Evolutionary conservation across 2,329 filamentous ascomycete genomes (phyloP).

Genomic region (Botrytis fabae): DNA sequence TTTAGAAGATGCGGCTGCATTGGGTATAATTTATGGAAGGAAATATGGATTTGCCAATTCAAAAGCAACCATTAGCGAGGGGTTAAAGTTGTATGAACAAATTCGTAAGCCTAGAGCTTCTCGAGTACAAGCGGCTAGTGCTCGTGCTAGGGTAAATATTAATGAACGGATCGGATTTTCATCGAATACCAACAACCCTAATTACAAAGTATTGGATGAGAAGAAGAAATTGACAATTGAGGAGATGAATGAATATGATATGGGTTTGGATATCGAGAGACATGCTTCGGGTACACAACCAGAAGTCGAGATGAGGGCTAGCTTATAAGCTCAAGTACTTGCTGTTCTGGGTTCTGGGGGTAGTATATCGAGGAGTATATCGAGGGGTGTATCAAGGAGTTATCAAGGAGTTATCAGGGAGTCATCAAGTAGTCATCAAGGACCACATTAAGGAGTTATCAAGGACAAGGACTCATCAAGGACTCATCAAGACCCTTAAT

Average conservation of each 20-base stretch:
- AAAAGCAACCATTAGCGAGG: constrained; percentile 44
- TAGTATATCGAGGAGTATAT: background rate
- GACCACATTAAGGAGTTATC: too few relatives aligned
- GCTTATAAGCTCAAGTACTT: background rate
- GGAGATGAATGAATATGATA: constrained; percentile 66
- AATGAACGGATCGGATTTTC: constrained; percentile 52
- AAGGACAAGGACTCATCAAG: background rate
- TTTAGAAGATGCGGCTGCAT: constrained; percentile 43
- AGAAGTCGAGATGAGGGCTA: constrained; percentile 19
- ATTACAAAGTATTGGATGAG: constrained; percentile 61
- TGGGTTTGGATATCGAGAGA: constrained; percentile 54
- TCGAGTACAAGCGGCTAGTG: constrained; percentile 55
- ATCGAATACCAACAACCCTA: constrained; percentile 41
- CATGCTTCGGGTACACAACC: background rate
- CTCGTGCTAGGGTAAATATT: constrained; percentile 59
- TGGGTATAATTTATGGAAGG: constrained; percentile 40
- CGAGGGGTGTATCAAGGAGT: background rate
- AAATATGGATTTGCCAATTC: constrained; percentile 20
- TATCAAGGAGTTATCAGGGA: background rate
- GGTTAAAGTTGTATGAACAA: constrained; percentile 46
- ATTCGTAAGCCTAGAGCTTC: constrained; percentile 55
- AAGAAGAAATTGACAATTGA: constrained; percentile 63
- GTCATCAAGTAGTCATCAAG: background rate
- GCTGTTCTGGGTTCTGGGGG: background rate
- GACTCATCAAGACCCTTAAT: background rate